Base-by-base conservation (phyloP, 176 grass and related monocot species). In the Secale cereale region DNA sequence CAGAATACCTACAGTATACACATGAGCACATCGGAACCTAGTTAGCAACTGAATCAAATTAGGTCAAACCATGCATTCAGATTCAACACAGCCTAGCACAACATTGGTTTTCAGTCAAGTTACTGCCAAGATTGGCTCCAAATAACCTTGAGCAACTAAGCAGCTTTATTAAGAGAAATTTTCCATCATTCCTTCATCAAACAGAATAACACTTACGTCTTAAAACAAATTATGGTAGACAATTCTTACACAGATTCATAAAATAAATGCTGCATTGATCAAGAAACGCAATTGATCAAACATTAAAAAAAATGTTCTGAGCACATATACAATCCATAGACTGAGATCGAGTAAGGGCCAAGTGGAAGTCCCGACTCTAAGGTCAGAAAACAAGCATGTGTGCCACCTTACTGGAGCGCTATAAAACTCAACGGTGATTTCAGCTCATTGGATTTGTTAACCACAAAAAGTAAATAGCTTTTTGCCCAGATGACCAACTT, bases 1-100 rank as follows among this genome's bases (percentile, higher is more conserved):
- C 85, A 74, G 78, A 80, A 86, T 97, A 99, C 97, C 97, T 99
- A 77, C 25, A 91, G 28, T 16, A n/a, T 52, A 64, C 61, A 90
- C 26, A 85, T 76, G 28, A 15, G 11, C 41, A 73, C 33, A 40
- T 12, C n/a, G n/a, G n/a, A n/a, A n/a, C n/a, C n/a, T n/a, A n/a
- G n/a, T n/a, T 32, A 76, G 40, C 10, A 50, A 75, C 20, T 67
- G 36, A 27, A 60, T 33, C 26, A 62, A 6, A 77, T 17, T 26
- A 82, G 39, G 14, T 77, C 25, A 1, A 25, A 36, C 50, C 46
- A 70, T 10, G 36, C 63, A 22, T 70, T 28, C 26, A 87, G 82
- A 61, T 40, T 33, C 19, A 70, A 70, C 31, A 28, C 54, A 15
- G 29, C 16, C 33, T n/a, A 70, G 19, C 32, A 29, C 65, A 59